Conservation (phyloP, 139 green algal genomes). For the Desmodesmus armatus region DNA sequence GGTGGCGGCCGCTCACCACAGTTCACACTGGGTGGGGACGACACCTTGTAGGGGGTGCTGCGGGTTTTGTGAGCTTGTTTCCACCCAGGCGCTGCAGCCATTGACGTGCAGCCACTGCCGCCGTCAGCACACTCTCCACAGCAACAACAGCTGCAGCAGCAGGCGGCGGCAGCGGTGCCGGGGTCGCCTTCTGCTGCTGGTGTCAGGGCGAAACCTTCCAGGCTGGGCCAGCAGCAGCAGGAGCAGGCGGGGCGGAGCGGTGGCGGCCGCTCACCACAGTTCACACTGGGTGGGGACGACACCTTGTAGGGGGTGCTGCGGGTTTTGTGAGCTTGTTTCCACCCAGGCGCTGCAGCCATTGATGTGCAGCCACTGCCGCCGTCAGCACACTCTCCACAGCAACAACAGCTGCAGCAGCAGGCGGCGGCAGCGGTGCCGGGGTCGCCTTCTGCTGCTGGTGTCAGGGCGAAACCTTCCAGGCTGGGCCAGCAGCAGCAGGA, state of each 20-base stretch:
- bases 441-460: no score
- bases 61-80: neutral
- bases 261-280: neutral
- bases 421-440: neutral
- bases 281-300: slow-evolving; percentile 32
- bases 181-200: no score
- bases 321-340: neutral
- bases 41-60: neutral
- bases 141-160: neutral
- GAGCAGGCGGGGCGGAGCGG: neutral
- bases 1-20: neutral
- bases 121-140: neutral
- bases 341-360: neutral
- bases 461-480: no score
- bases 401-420: neutral
- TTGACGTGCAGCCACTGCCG: neutral
- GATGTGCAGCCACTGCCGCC: neutral
- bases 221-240: slow-evolving; percentile 10
- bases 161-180: neutral
- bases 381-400: neutral
- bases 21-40: slow-evolving; percentile 32
- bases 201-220: no score
- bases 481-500: slow-evolving; percentile 2
- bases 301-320: neutral
- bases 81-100: neutral